phyloP scores from a whole-genome alignment of 805 yeast species.

The Starmerella bacillaris region DNA sequence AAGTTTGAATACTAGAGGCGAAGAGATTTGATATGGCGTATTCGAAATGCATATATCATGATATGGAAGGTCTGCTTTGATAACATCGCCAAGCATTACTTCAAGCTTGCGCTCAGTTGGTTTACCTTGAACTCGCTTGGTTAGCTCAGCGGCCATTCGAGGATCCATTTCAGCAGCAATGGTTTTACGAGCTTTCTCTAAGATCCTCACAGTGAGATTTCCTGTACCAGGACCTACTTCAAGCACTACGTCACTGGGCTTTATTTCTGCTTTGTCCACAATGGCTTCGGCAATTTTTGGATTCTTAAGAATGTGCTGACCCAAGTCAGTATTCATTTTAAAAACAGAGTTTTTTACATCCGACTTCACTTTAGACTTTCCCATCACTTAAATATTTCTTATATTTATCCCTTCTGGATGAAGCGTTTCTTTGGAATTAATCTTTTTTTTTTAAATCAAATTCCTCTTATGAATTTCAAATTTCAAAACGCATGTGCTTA shows the following conservation, averaged over 20 bases:
- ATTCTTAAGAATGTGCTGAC: conserved; percentile 91
- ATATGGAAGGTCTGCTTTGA: conserved; percentile 86
- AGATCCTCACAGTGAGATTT: conserved; percentile 77
- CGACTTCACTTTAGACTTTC: conserved; percentile 18
- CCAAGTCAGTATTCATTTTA: conserved; percentile 90
- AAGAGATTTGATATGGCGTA: conserved; percentile 94
- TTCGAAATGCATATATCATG: conserved; percentile 92
- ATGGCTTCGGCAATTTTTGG: conserved; percentile 96
- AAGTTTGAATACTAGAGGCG: conserved; percentile 85
- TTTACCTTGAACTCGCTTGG: conserved; percentile 95
- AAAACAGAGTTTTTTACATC: conserved; percentile 37
- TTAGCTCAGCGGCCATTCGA: conserved; percentile 97
- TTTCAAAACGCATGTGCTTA: background rate
- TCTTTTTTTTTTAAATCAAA: conserved; percentile 2
- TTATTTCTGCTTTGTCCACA: conserved; percentile 86
- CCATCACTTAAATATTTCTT: conserved; percentile 16
- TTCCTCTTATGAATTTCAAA: background rate
- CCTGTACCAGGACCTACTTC: conserved; percentile 99
- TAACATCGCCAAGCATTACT: conserved; percentile 83
- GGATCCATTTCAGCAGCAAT: conserved; percentile 97
- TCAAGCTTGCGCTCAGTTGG: conserved; percentile 82
- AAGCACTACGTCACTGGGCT: conserved; percentile 78
- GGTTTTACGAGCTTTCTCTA: conserved; percentile 87
- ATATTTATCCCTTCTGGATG: background rate
- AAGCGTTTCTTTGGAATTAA: background rate